Evolutionary conservation across 1,284 basidiomycete genomes (phyloP).

Genomic region (Sporisorium scitamineum): DNA sequence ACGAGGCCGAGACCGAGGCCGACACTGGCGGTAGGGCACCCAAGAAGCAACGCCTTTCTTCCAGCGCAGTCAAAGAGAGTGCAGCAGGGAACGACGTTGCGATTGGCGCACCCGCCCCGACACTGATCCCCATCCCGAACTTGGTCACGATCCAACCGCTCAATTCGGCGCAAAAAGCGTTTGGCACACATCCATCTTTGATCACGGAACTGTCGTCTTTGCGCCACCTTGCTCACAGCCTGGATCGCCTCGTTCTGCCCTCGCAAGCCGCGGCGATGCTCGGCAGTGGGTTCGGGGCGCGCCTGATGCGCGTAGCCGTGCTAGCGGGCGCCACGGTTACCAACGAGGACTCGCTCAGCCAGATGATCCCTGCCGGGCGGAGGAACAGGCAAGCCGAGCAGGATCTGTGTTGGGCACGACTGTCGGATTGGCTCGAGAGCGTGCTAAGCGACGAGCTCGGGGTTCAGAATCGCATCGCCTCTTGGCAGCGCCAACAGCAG

Average conservation of each 20-base stretch:
- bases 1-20: constrained; percentile 20
- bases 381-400: constrained; percentile 34
- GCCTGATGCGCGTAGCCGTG: constrained; percentile 48
- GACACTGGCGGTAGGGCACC: constrained; percentile 6
- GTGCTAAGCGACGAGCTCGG: constrained; percentile 51
- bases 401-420: constrained; percentile 44
- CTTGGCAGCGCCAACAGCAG: constrained; percentile 5
- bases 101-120: constrained; percentile 6
- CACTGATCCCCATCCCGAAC: constrained; percentile 36
- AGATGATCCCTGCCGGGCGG: constrained; percentile 24
- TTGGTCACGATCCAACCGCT: constrained; percentile 47
- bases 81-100: constrained; percentile 16
- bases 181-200: constrained; percentile 37
- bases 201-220: constrained; percentile 53
- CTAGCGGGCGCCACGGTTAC: constrained; percentile 44
- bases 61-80: constrained; percentile 19
- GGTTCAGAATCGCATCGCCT: constrained; percentile 1
- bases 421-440: constrained; percentile 54
- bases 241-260: constrained; percentile 46
- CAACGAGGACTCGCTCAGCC: constrained; percentile 50
- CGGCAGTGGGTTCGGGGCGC: constrained; percentile 36
- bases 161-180: constrained; percentile 40
- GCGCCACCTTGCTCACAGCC: constrained; percentile 48
- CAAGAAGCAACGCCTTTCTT: constrained; percentile 30
- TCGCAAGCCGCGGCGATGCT: constrained; percentile 54